A percentile compares a stretch with the other conserved stretches of the same genome.
Evolutionary conservation across 2,329 filamentous ascomycete genomes (phyloP).

Genomic region (Curvularia sp.): DNA sequence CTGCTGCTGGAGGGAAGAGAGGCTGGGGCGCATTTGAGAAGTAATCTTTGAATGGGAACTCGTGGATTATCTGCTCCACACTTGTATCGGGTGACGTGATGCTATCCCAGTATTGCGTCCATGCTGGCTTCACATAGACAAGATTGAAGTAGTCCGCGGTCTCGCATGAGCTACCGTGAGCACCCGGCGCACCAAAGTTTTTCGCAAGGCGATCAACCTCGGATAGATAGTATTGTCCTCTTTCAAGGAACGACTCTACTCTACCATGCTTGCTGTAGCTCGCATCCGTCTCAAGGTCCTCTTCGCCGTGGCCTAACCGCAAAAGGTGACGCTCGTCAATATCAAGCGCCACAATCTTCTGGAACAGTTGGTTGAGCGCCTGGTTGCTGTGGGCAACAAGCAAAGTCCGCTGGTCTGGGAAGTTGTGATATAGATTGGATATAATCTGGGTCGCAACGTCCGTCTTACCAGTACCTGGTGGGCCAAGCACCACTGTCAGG

Average conservation of each 20-base stretch:
- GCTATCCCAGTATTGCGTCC: slow-evolving; percentile 81
- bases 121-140: slow-evolving; percentile 87
- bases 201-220: slow-evolving; percentile 87
- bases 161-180: slow-evolving; percentile 95
- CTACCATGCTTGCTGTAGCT: slow-evolving; percentile 94
- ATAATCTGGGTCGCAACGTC: slow-evolving; percentile 98
- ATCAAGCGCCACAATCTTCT: slow-evolving; percentile 94
- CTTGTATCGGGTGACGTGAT: slow-evolving; percentile 64
- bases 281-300: slow-evolving; percentile 83
- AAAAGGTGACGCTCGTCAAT: slow-evolving; percentile 95
- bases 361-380: slow-evolving; percentile 94
- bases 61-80: slow-evolving; percentile 67
- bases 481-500: slow-evolving; percentile 90
- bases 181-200: slow-evolving; percentile 85
- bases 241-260: slow-evolving; percentile 93
- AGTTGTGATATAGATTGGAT: slow-evolving; percentile 98
- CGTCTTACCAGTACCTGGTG: slow-evolving; percentile 97
- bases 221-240: slow-evolving; percentile 75
- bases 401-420: slow-evolving; percentile 87
- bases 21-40: slow-evolving; percentile 88
- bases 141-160: slow-evolving; percentile 96
- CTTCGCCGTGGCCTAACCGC: slow-evolving; percentile 91
- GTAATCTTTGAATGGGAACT: slow-evolving; percentile 88
- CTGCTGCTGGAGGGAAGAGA: slow-evolving; percentile 72
- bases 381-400: slow-evolving; percentile 98